Base-by-base conservation (phyloP, 495 filamentous ascomycete species). In the Xeromyces bisporus region DNA sequence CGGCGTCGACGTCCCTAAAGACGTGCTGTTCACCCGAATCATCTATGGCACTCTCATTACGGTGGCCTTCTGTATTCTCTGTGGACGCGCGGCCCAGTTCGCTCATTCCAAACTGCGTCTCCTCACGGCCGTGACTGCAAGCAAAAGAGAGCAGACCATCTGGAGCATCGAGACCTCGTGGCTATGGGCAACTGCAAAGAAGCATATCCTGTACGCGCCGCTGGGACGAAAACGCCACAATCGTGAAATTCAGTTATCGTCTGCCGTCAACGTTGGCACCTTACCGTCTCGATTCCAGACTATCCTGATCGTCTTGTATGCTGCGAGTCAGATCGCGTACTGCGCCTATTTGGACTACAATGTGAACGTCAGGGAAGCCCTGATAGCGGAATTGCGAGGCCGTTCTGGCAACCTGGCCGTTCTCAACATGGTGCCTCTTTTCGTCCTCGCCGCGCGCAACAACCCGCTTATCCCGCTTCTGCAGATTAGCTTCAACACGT, bases 401-500 rank as follows among this genome's bases (percentile, higher is more conserved):
- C 77, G 89, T 27, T 80, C 78, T 13, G 89, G 89, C 26, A 75
- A 74, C 24, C 64, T 97, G 38, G 70, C 87, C 1, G 61, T 76
- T 15, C 68, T 91, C 36, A 97, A 92, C 52, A 78, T 96, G 76
- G 67, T 93, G n/a, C 82, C 84, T 4, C 66, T 93, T 13, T 69
- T 97, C 39, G 59, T 96, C 32, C 69, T 94, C 36, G 87, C 85
- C 10, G 74, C 83, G 13, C 75, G 87, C 41, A 96, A 96, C 59
- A 96, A 93, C 48, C 82, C 82, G 10, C 58, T 94, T n/a, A 93
- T 93, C 38, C 48, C 61, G 4, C 51, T 92, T 9, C 62, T 93
- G 40, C 73, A 72, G 16, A 73, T 96, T 54, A 87, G 81, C 50
- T 97, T 93, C 55, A 91, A 97, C 57, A 93, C 86, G 0, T 94